Conservation (phyloP, 441 rosid species). For the Corymbia citriodora region DNA sequence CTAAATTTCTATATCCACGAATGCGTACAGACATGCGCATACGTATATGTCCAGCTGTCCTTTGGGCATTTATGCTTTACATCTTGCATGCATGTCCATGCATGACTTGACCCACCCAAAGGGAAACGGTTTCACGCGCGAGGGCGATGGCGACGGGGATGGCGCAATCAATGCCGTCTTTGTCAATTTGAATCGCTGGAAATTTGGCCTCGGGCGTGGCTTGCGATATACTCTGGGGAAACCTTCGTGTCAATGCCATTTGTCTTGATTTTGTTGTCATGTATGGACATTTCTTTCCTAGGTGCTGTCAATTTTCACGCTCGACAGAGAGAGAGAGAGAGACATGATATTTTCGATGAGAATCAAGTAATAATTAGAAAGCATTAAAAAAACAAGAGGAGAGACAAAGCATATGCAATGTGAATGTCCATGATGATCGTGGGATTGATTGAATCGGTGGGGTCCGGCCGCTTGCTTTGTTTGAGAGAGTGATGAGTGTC, state of each 20-base stretch:
- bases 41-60: background rate
- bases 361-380: background rate
- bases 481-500: background rate
- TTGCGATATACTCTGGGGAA: background rate
- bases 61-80: background rate
- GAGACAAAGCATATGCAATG: background rate
- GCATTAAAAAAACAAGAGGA: background rate
- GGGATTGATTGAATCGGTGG: background rate
- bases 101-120: background rate
- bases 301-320: background rate
- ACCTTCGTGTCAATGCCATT: background rate
- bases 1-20: background rate
- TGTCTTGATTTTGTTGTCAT: background rate
- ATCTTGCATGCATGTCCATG: background rate
- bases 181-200: background rate
- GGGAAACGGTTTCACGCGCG: background rate
- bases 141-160: background rate
- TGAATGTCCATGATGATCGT: background rate
- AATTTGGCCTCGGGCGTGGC: background rate
- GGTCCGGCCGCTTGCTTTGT: background rate
- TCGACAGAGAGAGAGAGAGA: background rate
- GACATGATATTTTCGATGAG: background rate
- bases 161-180: background rate
- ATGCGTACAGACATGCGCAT: background rate
- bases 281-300: background rate